Evolutionary conservation across 2,329 filamentous ascomycete genomes (phyloP).

Genomic region (Aspergillus aculeatinus): DNA sequence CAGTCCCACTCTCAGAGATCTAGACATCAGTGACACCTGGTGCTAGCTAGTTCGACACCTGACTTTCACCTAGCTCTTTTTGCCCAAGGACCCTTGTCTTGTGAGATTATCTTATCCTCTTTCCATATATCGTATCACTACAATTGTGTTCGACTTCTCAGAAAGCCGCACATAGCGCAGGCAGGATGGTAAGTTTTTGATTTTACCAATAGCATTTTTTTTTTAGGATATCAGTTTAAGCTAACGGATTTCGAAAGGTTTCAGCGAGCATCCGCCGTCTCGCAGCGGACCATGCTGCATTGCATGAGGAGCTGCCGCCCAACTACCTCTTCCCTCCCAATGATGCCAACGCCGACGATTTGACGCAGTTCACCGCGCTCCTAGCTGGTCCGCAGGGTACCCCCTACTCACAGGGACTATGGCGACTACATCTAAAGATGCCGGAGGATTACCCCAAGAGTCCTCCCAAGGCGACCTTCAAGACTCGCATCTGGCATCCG

Average conservation of each 20-base stretch:
- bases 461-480: conserved; percentile 57
- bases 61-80: not conserved
- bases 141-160: not conserved
- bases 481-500: conserved; percentile 63
- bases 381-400: conserved; percentile 61
- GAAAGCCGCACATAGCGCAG: not conserved
- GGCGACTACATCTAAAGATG: conserved; percentile 60
- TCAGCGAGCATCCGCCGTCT: conserved; percentile 54
- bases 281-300: conserved; percentile 58
- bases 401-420: conserved; percentile 59
- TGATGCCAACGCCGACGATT: conserved; percentile 48
- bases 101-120: not conserved
- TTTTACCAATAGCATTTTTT: not conserved
- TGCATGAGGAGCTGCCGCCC: conserved; percentile 59
- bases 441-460: conserved; percentile 55
- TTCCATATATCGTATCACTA: not conserved
- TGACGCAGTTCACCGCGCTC: conserved; percentile 58
- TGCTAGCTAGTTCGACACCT: not conserved
- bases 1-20: not conserved
- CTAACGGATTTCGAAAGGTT: conserved; percentile 22
- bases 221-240: not conserved
- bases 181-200: not conserved
- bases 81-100: not conserved
- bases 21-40: not conserved
- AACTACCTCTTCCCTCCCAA: conserved; percentile 59